These are phyloP conservation scores for Kurtzmaniella natalensis DNA, from an alignment of 1,139 yeast species.

Conservation along the genomic window DNA sequence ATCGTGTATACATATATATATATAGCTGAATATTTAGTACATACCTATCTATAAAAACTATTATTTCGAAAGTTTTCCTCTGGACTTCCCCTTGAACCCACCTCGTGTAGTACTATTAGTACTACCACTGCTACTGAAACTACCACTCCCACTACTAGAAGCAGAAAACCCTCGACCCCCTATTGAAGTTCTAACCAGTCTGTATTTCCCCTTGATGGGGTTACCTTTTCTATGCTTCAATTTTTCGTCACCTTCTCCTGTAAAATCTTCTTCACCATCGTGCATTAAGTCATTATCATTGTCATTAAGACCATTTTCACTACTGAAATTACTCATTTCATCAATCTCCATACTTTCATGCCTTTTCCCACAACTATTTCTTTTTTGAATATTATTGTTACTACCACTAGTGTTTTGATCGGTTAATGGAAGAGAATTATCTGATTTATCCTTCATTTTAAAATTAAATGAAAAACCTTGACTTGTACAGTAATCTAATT, in stretches of 20 bases:
- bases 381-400: constrained; percentile 3
- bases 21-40: too few relatives aligned
- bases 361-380: constrained; percentile 1
- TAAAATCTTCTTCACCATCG: neutral
- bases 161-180: neutral
- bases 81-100: neutral
- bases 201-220: too few relatives aligned
- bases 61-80: constrained; percentile 1
- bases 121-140: neutral
- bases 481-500: constrained; percentile 26
- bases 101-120: neutral
- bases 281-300: constrained; percentile 6
- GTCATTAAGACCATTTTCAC: constrained; percentile 5
- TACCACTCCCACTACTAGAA: neutral
- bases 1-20: too few relatives aligned
- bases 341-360: constrained; percentile 3
- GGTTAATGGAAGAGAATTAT: neutral
- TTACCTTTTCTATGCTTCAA: constrained; percentile 1
- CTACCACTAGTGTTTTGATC: neutral
- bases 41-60: neutral
- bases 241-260: constrained; percentile 1
- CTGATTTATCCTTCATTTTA: constrained; percentile 13
- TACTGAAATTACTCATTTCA: constrained; percentile 1
- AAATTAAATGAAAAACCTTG: constrained; percentile 33
- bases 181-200: neutral